A percentile compares a stretch with the other conserved stretches of the same genome.
Conservation (phyloP, 352 stramenopile genomes). For the Globisporangium cystogenes region DNA sequence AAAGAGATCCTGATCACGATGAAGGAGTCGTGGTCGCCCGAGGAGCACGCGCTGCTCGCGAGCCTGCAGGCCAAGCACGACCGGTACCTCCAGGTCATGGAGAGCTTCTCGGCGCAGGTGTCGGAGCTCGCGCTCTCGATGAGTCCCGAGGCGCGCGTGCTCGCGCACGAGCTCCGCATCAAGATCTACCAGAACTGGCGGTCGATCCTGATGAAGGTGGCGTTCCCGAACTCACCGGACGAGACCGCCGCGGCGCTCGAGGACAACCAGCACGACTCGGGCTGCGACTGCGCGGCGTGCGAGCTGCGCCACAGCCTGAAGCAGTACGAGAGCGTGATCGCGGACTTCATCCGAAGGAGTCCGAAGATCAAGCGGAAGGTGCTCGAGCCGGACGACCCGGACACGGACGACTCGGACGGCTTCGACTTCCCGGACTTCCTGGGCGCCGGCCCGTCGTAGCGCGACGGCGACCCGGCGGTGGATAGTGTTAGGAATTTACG, state of each 20-base stretch:
- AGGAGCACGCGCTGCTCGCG: constrained; percentile 61
- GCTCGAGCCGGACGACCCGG: constrained; percentile 9
- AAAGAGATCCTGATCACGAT: constrained; percentile 77
- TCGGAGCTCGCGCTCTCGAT: constrained; percentile 53
- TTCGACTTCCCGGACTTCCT: constrained; percentile 16
- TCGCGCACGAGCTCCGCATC: constrained; percentile 65
- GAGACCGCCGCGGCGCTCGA: constrained; percentile 33
- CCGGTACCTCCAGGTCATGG: constrained; percentile 66
- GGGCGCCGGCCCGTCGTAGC: constrained; percentile 7
- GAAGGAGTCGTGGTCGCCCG: constrained; percentile 61
- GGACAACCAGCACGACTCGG: constrained; percentile 21
- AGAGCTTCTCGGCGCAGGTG: constrained; percentile 52
- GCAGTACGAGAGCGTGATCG: constrained; percentile 51
- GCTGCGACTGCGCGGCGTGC: constrained; percentile 51
- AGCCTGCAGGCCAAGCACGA: constrained; percentile 66
- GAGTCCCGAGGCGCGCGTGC: constrained; percentile 69
- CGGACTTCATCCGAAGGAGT: constrained; percentile 52
- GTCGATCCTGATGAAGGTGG: constrained; percentile 61
- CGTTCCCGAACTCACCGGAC: constrained; percentile 47
- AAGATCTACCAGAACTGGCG: constrained; percentile 85
- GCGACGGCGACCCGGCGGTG: background rate
- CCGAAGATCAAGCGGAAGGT: constrained; percentile 37
- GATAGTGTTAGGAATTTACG: constrained; percentile 16
- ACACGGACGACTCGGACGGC: constrained; percentile 12
- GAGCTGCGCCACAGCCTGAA: constrained; percentile 40